Evolutionary conservation across 192 early-diverging fungal genomes (phyloP), one percentile per base, ranked within the genome.

Genomic region (Oehlia diaphana): DNA sequence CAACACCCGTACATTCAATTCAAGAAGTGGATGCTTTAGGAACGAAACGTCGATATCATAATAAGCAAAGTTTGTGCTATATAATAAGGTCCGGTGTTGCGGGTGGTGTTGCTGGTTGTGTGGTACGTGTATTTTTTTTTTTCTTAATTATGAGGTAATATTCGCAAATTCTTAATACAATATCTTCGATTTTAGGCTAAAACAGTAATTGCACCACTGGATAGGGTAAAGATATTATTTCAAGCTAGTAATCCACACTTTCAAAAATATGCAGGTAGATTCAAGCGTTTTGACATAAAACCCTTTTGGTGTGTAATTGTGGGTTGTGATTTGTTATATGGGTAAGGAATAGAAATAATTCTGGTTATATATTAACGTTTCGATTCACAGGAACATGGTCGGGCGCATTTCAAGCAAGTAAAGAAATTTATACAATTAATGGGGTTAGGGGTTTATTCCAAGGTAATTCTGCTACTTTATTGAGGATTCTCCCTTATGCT

Each of bases 401-500:
- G 0, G 98, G 98, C 13, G 90, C 95, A 23, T 94, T 98, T 79
- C 86, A 90, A 47, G 98, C 96, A 21, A 89, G 88, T 16, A 74
- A 88, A 44, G 90, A 93, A 19, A 97, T 99, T 47, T 87, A 94
- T 47, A 80, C 82, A 70, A 81, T 86, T 16, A 87, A 90, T 82
- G 98, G 98, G 0, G 42, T 93, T 3, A 84, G 84, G 4, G 96
- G 96, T 7, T 87, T 99, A 28, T 97, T 96, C 76, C 96, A 97
- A 86, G 98, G 98, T 53, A 96, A 99, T 81, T 95, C 92, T 26
- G 96, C 95, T 58, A 97, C 96, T 42, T 85, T 99, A 5, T 86
- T 97, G 2, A 87, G 98, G 37, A 97, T 99, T 77, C 98, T 98
- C 83, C 98, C 98, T 5, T 99, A 98, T 81, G 95, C 96, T 0